These are phyloP conservation scores for Massariosphaeria phaeospora DNA, from an alignment of 495 filamentous ascomycete genomes.

Conservation along the genomic window DNA sequence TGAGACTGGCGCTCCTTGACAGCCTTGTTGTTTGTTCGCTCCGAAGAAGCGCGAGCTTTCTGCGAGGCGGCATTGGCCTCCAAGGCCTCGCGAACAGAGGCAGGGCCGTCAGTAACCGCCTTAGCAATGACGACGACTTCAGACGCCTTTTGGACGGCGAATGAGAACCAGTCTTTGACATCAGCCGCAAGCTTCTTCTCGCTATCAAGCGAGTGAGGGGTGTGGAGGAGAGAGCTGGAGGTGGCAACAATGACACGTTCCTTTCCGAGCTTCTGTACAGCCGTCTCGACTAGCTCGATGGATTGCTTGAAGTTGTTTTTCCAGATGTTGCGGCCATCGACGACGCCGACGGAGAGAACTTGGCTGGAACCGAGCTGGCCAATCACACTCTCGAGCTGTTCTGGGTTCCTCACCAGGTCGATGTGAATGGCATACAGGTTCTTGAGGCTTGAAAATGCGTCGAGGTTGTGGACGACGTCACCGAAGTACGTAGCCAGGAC, in stretches of 20 bases:
- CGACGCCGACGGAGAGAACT: constrained; percentile 86
- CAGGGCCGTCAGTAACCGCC: constrained; percentile 86
- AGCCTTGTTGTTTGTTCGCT: constrained; percentile 89
- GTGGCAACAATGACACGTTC: constrained; percentile 94
- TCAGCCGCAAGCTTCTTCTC: constrained; percentile 95
- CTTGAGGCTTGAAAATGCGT: constrained; percentile 65
- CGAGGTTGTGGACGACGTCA: constrained; percentile 98
- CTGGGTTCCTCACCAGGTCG: constrained; percentile 93
- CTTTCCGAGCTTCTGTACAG: constrained; percentile 88
- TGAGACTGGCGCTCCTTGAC: constrained; percentile 92
- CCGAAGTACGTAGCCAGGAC: constrained; percentile 96
- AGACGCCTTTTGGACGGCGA: constrained; percentile 87
- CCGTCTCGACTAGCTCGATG: constrained; percentile 80
- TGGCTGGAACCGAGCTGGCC: constrained; percentile 76
- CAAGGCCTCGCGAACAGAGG: constrained; percentile 74
- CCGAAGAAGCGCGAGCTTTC: constrained; percentile 79
- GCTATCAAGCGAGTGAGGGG: constrained; percentile 90
- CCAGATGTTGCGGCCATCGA: constrained; percentile 99
- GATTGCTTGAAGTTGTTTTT: constrained; percentile 95
- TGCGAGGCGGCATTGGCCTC: constrained; percentile 92
- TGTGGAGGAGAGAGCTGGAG: constrained; percentile 94
- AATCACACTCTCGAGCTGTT: constrained; percentile 82
- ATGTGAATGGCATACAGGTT: constrained; percentile 79
- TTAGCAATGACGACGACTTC: constrained; percentile 93
- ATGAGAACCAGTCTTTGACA: constrained; percentile 96